Evolutionary conservation across 495 filamentous ascomycete genomes (phyloP), one percentile per base, ranked within the genome.

Genomic region (Letharia columbiana): DNA sequence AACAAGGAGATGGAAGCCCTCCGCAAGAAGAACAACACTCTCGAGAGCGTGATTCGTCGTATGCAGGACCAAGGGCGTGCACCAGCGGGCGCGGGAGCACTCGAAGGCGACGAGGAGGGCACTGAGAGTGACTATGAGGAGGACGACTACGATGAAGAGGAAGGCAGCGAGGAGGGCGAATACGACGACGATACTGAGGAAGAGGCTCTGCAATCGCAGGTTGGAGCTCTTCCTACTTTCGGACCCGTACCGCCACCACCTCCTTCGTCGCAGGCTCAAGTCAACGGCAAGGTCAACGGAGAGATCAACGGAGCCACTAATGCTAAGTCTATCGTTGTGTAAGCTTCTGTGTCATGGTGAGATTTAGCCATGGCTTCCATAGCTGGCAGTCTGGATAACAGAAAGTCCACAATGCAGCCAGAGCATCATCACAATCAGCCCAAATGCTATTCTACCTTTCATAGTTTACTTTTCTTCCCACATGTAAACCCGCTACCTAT

Each of bases 61-160:
- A 96, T 96, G 91, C 92, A 96, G 76, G 90, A 89, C 61, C 91
- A 96, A 73, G 91, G 92, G 33, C 84, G 91, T 18, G 89, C 67
- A 87, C 59, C 83, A 82, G 39, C 72, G 42, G 72, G 83, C 74
- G 83, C 77, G 44, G 81, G 60, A 44, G 58, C 64, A 33, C 78
- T 87, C 42, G 86, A 86, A 60, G 87, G 84, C 9, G 90, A 93
- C 64, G 87, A 87, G 56, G 88, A 89, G 64, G 85, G 80, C 40
- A 88, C 85, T 23, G 87, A 87, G 68, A 88, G 84, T 70, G 87
- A 89, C 63, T 87, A 87, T 67, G 78, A 79, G 54, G 76, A 86
- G 63, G 86, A 87, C 64, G 87, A 87, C 33, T 82, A 87, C 42
- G 84, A 88, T 31, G 87, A 91, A 59, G 88, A 88, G n/a, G 89